These are phyloP conservation scores for Rhodotorula sp. DNA, from an alignment of 1,284 basidiomycete genomes.

Conservation along the genomic window DNA sequence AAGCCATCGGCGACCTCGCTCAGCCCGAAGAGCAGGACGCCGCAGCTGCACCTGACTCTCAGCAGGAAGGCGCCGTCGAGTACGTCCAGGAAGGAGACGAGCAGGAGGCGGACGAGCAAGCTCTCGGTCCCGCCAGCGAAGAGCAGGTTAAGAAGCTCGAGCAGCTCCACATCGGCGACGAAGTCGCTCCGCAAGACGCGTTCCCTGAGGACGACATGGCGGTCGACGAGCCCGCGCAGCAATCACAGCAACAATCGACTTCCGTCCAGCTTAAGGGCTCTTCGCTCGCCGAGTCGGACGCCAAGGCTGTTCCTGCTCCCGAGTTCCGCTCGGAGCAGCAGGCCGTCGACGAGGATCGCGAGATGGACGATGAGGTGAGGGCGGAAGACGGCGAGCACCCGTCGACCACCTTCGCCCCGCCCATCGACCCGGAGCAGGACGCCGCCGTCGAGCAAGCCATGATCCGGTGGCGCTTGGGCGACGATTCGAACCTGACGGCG, in stretches of 20 bases:
- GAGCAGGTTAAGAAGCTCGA: slow-evolving; percentile 79
- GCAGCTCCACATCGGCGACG: slow-evolving; percentile 72
- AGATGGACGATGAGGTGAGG: slow-evolving; percentile 40
- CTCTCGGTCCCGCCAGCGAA: slow-evolving; percentile 78
- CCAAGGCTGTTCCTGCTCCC: slow-evolving; percentile 36
- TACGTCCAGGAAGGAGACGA: slow-evolving; percentile 74
- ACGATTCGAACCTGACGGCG: slow-evolving; percentile 60
- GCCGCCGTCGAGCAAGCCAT: slow-evolving; percentile 58
- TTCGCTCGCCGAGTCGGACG: slow-evolving; percentile 32
- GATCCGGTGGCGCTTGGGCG: slow-evolving; percentile 64
- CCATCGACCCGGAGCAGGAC: slow-evolving; percentile 39
- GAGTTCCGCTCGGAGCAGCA: slow-evolving; percentile 31
- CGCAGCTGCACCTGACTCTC: slow-evolving; percentile 53
- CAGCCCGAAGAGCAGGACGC: slow-evolving; percentile 50
- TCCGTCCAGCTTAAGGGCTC: slow-evolving; percentile 35
- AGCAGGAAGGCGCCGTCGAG: slow-evolving; percentile 59
- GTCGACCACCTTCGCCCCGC: slow-evolving; percentile 28
- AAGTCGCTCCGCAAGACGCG: slow-evolving; percentile 50
- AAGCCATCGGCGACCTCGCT: slow-evolving; percentile 71
- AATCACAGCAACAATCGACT: slow-evolving; percentile 13
- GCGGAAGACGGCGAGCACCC: slow-evolving; percentile 56
- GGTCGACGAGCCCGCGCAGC: slow-evolving; percentile 36
- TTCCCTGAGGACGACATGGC: slow-evolving; percentile 42
- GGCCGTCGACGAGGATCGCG: slow-evolving; percentile 48
- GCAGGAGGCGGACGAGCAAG: slow-evolving; percentile 74